These are phyloP conservation scores for Ophiostoma ips DNA, from an alignment of 2,329 filamentous ascomycete genomes.

Conservation along the genomic window DNA sequence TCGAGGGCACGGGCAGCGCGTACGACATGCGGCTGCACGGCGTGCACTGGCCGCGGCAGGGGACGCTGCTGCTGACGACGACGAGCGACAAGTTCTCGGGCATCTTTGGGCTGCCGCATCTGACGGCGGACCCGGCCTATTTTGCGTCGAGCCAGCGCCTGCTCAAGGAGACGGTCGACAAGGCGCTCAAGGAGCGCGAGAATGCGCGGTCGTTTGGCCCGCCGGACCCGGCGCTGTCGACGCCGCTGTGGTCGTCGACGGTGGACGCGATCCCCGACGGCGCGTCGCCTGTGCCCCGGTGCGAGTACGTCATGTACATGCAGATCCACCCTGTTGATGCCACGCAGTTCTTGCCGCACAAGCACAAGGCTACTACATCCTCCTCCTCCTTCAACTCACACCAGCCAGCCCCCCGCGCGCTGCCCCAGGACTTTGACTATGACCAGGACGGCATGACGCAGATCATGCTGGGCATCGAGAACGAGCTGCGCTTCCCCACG, in stretches of 20 bases:
- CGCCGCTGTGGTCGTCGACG: slow-evolving; percentile 61
- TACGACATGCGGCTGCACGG: slow-evolving; percentile 74
- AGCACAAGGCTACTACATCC: neutral
- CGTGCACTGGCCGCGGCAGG: slow-evolving; percentile 72
- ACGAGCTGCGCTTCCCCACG: slow-evolving; percentile 46
- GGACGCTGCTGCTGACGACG: slow-evolving; percentile 68
- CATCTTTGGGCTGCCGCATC: slow-evolving; percentile 76
- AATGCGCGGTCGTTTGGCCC: slow-evolving; percentile 39
- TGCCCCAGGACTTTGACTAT: slow-evolving; percentile 5
- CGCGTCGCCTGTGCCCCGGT: slow-evolving; percentile 53
- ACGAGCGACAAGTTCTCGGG: slow-evolving; percentile 92
- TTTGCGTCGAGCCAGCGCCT: slow-evolving; percentile 47
- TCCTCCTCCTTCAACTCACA: neutral
- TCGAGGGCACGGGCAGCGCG: slow-evolving; percentile 52
- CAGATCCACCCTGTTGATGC: slow-evolving; percentile 52
- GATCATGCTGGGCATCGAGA: slow-evolving; percentile 35
- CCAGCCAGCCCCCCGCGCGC: neutral
- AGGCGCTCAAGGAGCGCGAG: slow-evolving; percentile 52
- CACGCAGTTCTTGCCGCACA: slow-evolving; percentile 17
- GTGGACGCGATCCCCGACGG: slow-evolving; percentile 46
- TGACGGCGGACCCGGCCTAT: slow-evolving; percentile 47
- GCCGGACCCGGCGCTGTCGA: slow-evolving; percentile 38
- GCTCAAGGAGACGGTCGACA: slow-evolving; percentile 58
- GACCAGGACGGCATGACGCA: slow-evolving; percentile 14
- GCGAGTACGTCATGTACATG: slow-evolving; percentile 78